phyloP scores from a whole-genome alignment of 208 protist genomes.

The Novymonas esmeraldas region DNA sequence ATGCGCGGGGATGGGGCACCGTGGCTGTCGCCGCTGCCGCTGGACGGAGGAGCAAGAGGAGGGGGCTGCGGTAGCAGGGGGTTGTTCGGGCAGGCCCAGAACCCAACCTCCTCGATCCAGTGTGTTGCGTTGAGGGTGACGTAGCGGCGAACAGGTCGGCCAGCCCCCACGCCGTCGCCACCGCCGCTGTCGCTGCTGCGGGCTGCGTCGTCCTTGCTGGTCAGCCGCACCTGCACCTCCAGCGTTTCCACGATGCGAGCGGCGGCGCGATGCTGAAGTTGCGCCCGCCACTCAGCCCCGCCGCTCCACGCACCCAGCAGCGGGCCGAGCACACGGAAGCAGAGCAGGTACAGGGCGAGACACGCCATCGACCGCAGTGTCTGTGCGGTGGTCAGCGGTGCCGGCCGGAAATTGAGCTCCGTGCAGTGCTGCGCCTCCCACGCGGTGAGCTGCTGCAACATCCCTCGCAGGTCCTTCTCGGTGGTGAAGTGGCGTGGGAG shows the following conservation, averaged over 20 bases:
- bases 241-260: conserved; percentile 37
- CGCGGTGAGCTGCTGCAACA: conserved; percentile 35
- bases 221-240: conserved; percentile 50
- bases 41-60: no score
- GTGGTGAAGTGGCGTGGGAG: conserved; percentile 36
- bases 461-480: conserved; percentile 35
- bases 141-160: not conserved
- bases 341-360: conserved; percentile 49
- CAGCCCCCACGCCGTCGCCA: not conserved
- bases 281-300: conserved; percentile 18
- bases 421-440: conserved; percentile 60
- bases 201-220: conserved; percentile 11
- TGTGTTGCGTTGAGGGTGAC: conserved; percentile 62
- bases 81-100: conserved; percentile 78
- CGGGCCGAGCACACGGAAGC: conserved; percentile 38
- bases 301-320: conserved; percentile 22
- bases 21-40: not conserved
- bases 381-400: conserved; percentile 41
- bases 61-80: no score
- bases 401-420: conserved; percentile 60
- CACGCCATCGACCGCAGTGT: conserved; percentile 37
- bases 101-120: conserved; percentile 84
- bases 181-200: not conserved
- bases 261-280: conserved; percentile 40
- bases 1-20: not conserved